A percentile compares a stretch with the other conserved stretches of the same genome.
Conservation (phyloP, 495 filamentous ascomycete genomes). For the Chaetomium tenue region DNA sequence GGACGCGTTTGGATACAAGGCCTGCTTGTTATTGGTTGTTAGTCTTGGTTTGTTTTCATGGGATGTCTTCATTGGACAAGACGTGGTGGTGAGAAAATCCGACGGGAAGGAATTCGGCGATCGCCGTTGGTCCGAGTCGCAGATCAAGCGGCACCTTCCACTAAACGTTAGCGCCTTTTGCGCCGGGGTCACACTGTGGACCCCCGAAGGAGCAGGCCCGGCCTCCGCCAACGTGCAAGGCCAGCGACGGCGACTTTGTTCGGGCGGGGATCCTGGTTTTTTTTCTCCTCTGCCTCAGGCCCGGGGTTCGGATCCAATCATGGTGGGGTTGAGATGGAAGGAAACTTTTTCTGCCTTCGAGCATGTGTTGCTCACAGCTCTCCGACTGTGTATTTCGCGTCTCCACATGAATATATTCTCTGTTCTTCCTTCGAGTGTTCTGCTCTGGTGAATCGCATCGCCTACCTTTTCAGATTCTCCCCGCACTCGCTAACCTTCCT, state of each 20-base stretch:
- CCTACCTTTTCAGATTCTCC: not conserved
- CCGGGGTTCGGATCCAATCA: not conserved
- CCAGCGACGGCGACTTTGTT: not conserved
- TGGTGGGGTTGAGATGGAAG: slow-evolving; percentile 17
- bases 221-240: not conserved
- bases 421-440: not conserved
- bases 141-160: slow-evolving; percentile 12
- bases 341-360: slow-evolving; percentile 21
- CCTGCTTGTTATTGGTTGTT: too few relatives aligned
- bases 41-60: too few relatives aligned
- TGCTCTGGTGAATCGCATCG: not conserved
- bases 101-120: slow-evolving; percentile 1
- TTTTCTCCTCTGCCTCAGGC: not conserved
- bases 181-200: not conserved
- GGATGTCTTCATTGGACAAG: too few relatives aligned
- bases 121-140: not conserved
- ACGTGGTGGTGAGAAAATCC: too few relatives aligned
- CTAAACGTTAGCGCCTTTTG: slow-evolving; percentile 14
- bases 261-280: slow-evolving; percentile 20
- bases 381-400: not conserved
- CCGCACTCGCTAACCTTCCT: not conserved
- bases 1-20: too few relatives aligned
- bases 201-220: not conserved
- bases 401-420: not conserved
- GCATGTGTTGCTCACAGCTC: not conserved